These are phyloP conservation scores for Nicotiana obtusifolia DNA, from an alignment of 257 asterid genomes.

Conservation along the genomic window DNA sequence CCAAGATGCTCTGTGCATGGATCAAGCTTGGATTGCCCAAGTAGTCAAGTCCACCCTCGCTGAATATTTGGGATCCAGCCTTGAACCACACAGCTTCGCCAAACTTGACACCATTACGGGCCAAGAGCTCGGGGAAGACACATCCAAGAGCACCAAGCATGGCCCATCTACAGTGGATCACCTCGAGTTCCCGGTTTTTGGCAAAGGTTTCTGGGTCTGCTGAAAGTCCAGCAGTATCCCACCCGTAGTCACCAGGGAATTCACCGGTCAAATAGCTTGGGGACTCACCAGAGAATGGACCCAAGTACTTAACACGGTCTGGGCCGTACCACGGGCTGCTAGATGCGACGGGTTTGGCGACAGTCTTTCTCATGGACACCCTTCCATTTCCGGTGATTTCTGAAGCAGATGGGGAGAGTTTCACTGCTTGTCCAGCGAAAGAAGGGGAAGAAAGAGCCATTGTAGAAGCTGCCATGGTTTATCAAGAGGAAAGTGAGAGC, in stretches of 20 bases:
- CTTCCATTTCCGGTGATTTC: slow-evolving; percentile 10
- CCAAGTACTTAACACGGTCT: slow-evolving; percentile 59
- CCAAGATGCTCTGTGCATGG: slow-evolving; percentile 70
- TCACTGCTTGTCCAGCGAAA: slow-evolving; percentile 17
- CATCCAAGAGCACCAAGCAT: slow-evolving; percentile 87
- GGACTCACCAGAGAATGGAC: slow-evolving; percentile 63
- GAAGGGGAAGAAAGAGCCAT: slow-evolving; percentile 26
- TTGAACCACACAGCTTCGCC: slow-evolving; percentile 83
- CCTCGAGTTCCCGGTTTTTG: slow-evolving; percentile 69
- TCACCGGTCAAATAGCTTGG: slow-evolving; percentile 69
- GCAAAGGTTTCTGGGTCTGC: slow-evolving; percentile 73
- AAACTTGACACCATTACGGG: slow-evolving; percentile 65
- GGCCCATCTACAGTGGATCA: slow-evolving; percentile 72
- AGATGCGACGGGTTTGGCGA: slow-evolving; percentile 22
- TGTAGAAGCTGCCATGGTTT: slow-evolving; percentile 18
- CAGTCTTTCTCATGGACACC: slow-evolving; percentile 16
- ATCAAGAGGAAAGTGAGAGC: not conserved
- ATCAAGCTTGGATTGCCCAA: slow-evolving; percentile 70
- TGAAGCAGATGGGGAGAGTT: slow-evolving; percentile 10
- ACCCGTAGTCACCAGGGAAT: slow-evolving; percentile 71
- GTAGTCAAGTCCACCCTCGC: slow-evolving; percentile 64
- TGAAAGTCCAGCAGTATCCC: slow-evolving; percentile 65
- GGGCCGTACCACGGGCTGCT: slow-evolving; percentile 76
- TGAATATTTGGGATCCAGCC: slow-evolving; percentile 63
- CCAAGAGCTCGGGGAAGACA: slow-evolving; percentile 66